Base-by-base conservation (phyloP, 108 stramenopile genomes). In the Mediolabrus comicus region DNA sequence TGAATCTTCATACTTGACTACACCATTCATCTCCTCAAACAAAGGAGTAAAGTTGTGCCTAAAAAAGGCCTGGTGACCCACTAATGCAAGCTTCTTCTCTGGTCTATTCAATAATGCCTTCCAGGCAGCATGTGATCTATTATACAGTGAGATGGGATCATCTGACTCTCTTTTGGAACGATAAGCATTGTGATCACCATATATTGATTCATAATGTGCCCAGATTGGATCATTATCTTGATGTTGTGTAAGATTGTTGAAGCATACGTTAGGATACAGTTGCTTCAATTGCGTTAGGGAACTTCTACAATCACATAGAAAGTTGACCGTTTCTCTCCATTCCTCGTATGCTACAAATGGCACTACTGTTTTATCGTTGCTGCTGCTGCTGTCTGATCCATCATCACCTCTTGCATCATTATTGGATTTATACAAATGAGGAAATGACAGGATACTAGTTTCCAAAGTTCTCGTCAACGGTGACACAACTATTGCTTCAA, bases 321-420 rank as follows among this genome's bases (percentile, higher is more conserved):
- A 77, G 52, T 81, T 81, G 65, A 72, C 71, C 11, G 80, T 81
- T 53, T 81, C 80, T 67, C 80, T 71, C 80, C 80, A 81, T 46
- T 76, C 64, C 61, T 81, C 80, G 28, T 71, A 41, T 12, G 80
- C 80, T 16, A 81, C 55, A 51, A 81, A 72, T 58, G 80, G 70
- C 7, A 77, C 64, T 33, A 17, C 13, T 32, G 39, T 49, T 4
- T 24, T 19, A 17, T 46, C 29, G 3, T 49, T 27, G 1, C 0
- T 22, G 53, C 16, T 22, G 2, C 1, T 36, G 55, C 46, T 30
- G 22, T 63, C 39, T 35, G 7, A 9, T 57, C 30, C 57, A 28
- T 49, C n/a, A n/a, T n/a, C n/a, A n/a, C n/a, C n/a, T n/a, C n/a
- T n/a, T 53, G 5, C 25, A 29, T 29, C 10, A 12, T 61, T 41